phyloP scores from a whole-genome alignment of 805 yeast genomes.

The Sugiyamaella lignohabitans region DNA sequence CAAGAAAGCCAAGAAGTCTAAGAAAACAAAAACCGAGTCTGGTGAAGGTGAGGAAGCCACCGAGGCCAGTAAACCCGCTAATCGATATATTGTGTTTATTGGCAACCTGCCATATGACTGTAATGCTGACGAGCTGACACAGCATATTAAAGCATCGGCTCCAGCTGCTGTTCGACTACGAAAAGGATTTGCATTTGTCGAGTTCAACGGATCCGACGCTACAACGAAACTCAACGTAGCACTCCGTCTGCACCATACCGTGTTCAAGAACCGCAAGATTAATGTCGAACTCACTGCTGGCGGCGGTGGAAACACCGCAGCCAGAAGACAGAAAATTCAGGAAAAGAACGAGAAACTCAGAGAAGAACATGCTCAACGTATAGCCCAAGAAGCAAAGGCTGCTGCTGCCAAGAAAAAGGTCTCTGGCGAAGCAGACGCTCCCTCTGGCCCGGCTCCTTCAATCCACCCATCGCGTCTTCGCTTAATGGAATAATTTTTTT shows the following conservation, averaged over 20 bases:
- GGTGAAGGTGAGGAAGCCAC: slow-evolving; percentile 25
- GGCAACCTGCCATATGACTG: slow-evolving; percentile 82
- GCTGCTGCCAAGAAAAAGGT: slow-evolving; percentile 4
- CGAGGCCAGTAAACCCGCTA: slow-evolving; percentile 18
- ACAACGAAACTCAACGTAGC: slow-evolving; percentile 80
- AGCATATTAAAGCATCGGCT: slow-evolving; percentile 60
- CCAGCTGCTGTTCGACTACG: slow-evolving; percentile 78
- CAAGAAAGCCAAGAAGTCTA: slow-evolving; percentile 24
- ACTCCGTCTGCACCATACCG: slow-evolving; percentile 72
- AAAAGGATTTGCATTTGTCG: slow-evolving; percentile 76
- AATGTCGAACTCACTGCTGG: slow-evolving; percentile 97
- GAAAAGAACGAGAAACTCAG: slow-evolving; percentile 71
- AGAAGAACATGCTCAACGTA: slow-evolving; percentile 59
- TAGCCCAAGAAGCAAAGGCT: slow-evolving; percentile 40
- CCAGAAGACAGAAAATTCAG: slow-evolving; percentile 54
- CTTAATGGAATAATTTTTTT: not conserved
- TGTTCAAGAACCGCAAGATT: slow-evolving; percentile 64
- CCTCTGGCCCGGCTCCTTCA: slow-evolving; percentile 3
- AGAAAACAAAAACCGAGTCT: slow-evolving; percentile 30
- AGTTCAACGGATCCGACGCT: slow-evolving; percentile 65
- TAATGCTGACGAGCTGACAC: slow-evolving; percentile 51
- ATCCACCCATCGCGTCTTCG: slow-evolving; percentile 16
- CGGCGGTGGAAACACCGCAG: slow-evolving; percentile 88
- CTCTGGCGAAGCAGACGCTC: slow-evolving; percentile 1
- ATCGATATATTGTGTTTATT: slow-evolving; percentile 75